A percentile compares a stretch with the other conserved stretches of the same genome.
These are phyloP conservation scores for Dorcoceras hygrometricum DNA, from an alignment of 257 asterid species.

Conservation along the genomic window DNA sequence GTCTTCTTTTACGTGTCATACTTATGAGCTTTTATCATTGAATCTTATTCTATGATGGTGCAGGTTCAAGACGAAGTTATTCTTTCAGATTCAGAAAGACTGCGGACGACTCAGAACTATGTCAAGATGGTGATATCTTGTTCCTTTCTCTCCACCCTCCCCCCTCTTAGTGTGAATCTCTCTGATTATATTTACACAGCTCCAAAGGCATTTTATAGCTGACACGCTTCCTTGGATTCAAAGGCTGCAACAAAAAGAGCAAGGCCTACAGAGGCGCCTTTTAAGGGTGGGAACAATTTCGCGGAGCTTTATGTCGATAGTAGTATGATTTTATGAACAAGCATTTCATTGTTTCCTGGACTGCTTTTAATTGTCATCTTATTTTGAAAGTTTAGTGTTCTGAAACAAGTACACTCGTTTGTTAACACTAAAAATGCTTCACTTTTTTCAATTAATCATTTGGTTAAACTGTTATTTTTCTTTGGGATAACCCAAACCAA, in stretches of 20 bases:
- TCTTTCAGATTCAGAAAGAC: conserved; percentile 87
- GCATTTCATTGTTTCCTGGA: background rate
- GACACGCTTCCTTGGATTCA: conserved; percentile 88
- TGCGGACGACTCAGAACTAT: conserved; percentile 76
- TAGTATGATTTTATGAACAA: conserved; percentile 14
- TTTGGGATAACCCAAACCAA: background rate
- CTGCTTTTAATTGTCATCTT: conserved; percentile 11
- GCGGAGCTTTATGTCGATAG: conserved; percentile 11
- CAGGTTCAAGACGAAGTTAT: conserved; percentile 97
- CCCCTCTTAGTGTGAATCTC: conserved; percentile 7
- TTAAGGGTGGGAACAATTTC: conserved; percentile 54
- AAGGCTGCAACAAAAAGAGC: conserved; percentile 94
- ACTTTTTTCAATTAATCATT: too few relatives aligned
- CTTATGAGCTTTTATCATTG: conserved; percentile 20
- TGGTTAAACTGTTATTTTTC: background rate
- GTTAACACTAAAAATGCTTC: too few relatives aligned
- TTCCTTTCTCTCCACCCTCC: conserved; percentile 19
- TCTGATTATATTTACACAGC: conserved; percentile 37
- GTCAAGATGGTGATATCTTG: conserved; percentile 68
- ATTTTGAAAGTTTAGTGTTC: background rate
- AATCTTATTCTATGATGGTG: conserved; percentile 28
- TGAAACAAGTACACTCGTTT: background rate
- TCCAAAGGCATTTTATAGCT: conserved; percentile 89
- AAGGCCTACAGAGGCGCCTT: conserved; percentile 86
- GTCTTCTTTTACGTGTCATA: conserved; percentile 11